These are phyloP conservation scores for Rhipidocladum racemiflorum DNA, from an alignment of 176 grass and related monocot genomes.

Conservation along the genomic window DNA sequence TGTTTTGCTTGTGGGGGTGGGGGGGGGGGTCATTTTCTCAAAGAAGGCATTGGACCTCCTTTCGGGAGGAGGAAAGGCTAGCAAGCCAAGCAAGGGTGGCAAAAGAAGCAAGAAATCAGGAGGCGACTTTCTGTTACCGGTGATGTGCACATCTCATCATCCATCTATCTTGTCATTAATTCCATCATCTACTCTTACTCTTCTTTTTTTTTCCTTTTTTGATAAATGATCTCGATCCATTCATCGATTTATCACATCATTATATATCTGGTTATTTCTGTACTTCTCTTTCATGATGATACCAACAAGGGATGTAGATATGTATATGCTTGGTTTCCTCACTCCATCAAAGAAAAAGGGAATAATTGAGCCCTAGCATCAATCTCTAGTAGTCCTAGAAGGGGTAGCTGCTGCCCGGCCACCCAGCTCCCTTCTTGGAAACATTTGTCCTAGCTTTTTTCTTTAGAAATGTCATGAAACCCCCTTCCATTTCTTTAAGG, in stretches of 20 bases:
- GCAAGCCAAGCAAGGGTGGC: slow-evolving; percentile 33
- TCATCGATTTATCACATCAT: neutral
- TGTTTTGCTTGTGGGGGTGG: neutral
- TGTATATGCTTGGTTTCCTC: slow-evolving; percentile 12
- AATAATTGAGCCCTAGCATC: slow-evolving; percentile 3
- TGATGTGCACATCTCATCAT: slow-evolving; percentile 35
- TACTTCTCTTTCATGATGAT: neutral
- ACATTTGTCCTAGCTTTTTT: slow-evolving; percentile 3
- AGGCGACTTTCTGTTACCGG: slow-evolving; percentile 2
- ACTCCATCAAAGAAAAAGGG: neutral
- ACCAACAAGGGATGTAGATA: neutral
- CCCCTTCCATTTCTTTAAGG: neutral
- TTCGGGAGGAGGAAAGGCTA: neutral
- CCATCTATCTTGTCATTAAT: slow-evolving; percentile 35
- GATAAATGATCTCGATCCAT: neutral
- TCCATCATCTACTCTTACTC: neutral
- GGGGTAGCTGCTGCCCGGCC: neutral
- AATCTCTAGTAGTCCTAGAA: neutral
- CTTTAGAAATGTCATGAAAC: neutral
- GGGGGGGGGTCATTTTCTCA: slow-evolving; percentile 28
- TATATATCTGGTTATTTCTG: neutral
- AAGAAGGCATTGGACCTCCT: slow-evolving; percentile 4
- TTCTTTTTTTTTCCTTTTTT: neutral
- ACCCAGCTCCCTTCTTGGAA: neutral
- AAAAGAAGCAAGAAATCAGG: slow-evolving; percentile 29